These are phyloP conservation scores for Botrytis aclada DNA, from an alignment of 2,329 filamentous ascomycete species.

Conservation along the genomic window DNA sequence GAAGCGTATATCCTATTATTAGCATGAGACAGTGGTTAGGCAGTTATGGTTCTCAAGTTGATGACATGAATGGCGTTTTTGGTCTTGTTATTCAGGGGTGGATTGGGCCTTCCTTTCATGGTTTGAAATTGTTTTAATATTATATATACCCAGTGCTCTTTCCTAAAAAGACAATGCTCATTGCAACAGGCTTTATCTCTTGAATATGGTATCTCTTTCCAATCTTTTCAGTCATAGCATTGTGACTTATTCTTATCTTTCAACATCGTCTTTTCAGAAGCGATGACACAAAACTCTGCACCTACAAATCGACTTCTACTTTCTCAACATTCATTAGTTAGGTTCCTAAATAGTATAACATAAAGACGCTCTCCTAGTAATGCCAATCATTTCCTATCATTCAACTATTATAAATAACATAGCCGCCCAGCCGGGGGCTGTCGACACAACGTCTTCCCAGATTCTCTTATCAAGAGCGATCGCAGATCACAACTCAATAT, in stretches of 20 bases:
- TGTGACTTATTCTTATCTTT: constrained; percentile 6
- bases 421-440: constrained; percentile 28
- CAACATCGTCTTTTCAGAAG: background rate
- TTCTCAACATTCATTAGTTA: background rate
- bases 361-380: constrained; percentile 10
- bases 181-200: background rate
- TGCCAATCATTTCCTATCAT: constrained; percentile 30
- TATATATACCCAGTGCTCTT: constrained; percentile 18
- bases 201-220: background rate
- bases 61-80: constrained; percentile 19
- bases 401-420: constrained; percentile 27
- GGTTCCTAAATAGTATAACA: background rate
- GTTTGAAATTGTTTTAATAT: constrained; percentile 1
- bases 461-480: constrained; percentile 47
- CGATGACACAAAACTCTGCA: constrained; percentile 9
- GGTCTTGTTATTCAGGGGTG: background rate
- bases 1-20: background rate
- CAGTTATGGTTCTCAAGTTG: background rate
- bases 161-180: background rate
- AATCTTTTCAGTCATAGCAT: background rate
- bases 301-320: constrained; percentile 8
- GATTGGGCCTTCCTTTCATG: constrained; percentile 23
- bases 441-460: constrained; percentile 45
- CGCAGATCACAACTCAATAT: constrained; percentile 35
- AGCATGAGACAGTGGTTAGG: background rate